Percentiles rank a stretch among this genome's conserved stretches.
Conservation (phyloP, 768 basidiomycete species). For the Dictyophora rubrovolvata region DNA sequence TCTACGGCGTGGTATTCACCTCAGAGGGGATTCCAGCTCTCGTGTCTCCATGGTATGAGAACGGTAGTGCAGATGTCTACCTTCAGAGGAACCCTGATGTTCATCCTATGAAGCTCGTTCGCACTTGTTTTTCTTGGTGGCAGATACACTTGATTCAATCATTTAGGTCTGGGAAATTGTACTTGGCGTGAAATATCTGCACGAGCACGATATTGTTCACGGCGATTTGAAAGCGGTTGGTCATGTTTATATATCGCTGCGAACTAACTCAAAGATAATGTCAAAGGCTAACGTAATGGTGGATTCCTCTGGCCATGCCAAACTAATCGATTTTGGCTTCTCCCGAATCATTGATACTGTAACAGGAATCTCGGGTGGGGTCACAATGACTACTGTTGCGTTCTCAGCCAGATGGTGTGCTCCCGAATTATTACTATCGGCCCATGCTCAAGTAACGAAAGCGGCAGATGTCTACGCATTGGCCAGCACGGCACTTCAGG, state of each 20-base stretch:
- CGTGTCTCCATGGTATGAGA: slow-evolving; percentile 2
- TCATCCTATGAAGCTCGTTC: not conserved
- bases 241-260: too few species aligned
- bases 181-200: slow-evolving; percentile 15
- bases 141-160: not conserved
- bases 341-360: slow-evolving; percentile 2
- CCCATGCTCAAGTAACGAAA: not conserved
- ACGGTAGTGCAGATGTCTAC: not conserved
- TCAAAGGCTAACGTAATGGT: slow-evolving; percentile 9
- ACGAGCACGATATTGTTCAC: slow-evolving; percentile 14
- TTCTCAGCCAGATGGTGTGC: slow-evolving; percentile 3
- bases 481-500: slow-evolving; percentile 3
- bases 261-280: not conserved
- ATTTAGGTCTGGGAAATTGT: slow-evolving; percentile 14
- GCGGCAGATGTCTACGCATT: slow-evolving; percentile 7
- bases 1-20: not conserved
- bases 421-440: not conserved
- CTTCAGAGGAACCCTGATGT: not conserved
- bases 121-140: not conserved
- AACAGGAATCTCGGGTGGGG: not conserved
- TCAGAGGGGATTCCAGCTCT: not conserved
- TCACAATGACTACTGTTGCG: not conserved
- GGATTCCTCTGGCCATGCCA: slow-evolving; percentile 3
- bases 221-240: slow-evolving; percentile 18
- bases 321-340: slow-evolving; percentile 11